A percentile compares a stretch with the other conserved stretches of the same genome.
Conservation (phyloP, 257 asterid species). For the Voacanga thouarsii region DNA sequence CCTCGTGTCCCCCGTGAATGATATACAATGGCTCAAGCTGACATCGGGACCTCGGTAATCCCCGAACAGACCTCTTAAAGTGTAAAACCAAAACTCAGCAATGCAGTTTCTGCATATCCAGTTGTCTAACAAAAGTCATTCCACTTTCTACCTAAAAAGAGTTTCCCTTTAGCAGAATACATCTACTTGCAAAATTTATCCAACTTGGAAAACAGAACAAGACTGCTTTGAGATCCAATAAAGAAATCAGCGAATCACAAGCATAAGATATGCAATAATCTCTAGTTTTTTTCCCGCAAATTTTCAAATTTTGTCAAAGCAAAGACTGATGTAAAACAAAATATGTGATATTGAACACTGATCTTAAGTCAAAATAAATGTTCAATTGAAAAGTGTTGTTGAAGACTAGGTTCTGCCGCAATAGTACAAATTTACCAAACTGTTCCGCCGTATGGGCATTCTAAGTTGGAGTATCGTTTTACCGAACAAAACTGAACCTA, state of each 20-base stretch:
- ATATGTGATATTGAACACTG: background rate
- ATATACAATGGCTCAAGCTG: background rate
- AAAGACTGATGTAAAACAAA: conserved; percentile 2
- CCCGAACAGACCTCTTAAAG: background rate
- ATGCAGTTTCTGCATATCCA: too few species aligned
- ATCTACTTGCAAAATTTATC: background rate
- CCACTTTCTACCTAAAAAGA: too few species aligned
- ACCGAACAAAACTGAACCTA: too few species aligned
- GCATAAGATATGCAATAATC: background rate
- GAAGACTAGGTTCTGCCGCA: too few species aligned
- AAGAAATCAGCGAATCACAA: background rate
- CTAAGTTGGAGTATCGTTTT: too few species aligned
- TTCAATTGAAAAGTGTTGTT: background rate
- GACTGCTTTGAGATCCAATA: background rate
- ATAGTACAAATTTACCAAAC: too few species aligned
- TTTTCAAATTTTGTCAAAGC: background rate
- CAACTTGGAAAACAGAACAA: background rate
- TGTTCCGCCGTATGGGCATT: too few species aligned
- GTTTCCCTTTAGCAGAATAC: too few species aligned
- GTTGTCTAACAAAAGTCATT: too few species aligned
- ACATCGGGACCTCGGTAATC: background rate
- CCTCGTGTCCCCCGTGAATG: background rate
- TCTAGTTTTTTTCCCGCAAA: background rate
- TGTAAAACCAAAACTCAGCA: too few species aligned
- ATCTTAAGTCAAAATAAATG: background rate